Base-by-base conservation (phyloP, 495 filamentous ascomycete species). In the Tuber brumale region DNA sequence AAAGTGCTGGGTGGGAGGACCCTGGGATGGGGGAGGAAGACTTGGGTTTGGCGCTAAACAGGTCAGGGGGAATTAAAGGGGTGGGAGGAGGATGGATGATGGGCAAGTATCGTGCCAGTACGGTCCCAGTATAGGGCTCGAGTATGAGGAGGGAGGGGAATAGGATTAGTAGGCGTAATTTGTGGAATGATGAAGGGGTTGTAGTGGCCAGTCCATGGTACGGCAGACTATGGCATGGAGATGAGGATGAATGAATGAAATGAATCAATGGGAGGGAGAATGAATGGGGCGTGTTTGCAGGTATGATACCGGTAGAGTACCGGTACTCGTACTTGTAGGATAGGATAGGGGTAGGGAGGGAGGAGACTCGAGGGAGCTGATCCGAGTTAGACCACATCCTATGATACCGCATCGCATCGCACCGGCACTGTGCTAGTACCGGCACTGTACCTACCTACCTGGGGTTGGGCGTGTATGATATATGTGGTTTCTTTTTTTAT, bases 191-290 rank as follows among this genome's bases (percentile, higher is more conserved):
- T 6, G 21, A 27, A 57, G 23, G 48, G 48, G 48, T 57, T 12
- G n/a, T 9, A 23, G 5, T 48, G 46, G 12, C 12, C 14, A 45
- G 12, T 21, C 2, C 23, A 51, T n/a, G 48, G 23, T 61, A n/a
- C n/a, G n/a, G n/a, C n/a, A n/a, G n/a, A n/a, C n/a, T n/a, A 61
- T 61, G 51, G 51, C 51, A 61, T 61, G 51, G n/a, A 16, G 51
- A 61, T 61, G 51, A 31, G 48, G 23, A 12, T 51, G 48, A n/a
- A 10, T n/a, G 48, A 48, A 23, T 57, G 48, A 10, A n/a, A 57
- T 57, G 23, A n/a, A 57, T 57, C 48, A 27, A 57, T 57, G 48
- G 21, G 48, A 57, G 23, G 23, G 48, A 57, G 23, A n/a, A 57
- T 57, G 48, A 61, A 61, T 31, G n/a, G n/a, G 51, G 51, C 51